Base-by-base conservation (phyloP, 495 filamentous ascomycete species). In the Podospora anserina region DNA sequence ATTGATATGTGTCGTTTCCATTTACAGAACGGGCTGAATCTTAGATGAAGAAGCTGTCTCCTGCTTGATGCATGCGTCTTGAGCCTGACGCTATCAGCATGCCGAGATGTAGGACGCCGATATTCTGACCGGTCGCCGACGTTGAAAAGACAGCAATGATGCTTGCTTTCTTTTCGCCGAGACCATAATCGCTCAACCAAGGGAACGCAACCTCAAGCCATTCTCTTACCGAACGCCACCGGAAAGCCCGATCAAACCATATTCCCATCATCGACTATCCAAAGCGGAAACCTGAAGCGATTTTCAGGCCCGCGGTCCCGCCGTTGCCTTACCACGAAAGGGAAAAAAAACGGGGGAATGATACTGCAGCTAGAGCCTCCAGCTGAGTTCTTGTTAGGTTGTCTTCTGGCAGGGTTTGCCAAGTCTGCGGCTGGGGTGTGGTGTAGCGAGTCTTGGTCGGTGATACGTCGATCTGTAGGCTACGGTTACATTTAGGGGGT, bases 391-490 rank as follows among this genome's bases (percentile, higher is more conserved):
- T 58, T 58, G 1, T 19, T 19, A 15, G 55, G 55, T 58, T 19
- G 7, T 18, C 13, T 20, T 58, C 4, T 58, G n/a, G n/a, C 55
- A n/a, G n/a, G 23, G 23, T 23, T 56, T 58, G n/a, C 23, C 55
- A 58, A 19, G 55, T 58, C 55, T 58, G 55, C 55, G 55, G 55
- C 55, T 58, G 55, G 16, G 55, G 2, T 23, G 23, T 23, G 23
- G 23, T 23, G 55, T 19, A 26, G 55, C 23, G 13, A 49, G 39
- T 16, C 15, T 49, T 5, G n/a, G 15, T 26, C 15, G 55, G 23
- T 58, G 23, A 58, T 26, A 58, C 55, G n/a, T 26, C 55, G 55
- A 58, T 58, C 55, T 58, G 23, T 58, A 19, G 54, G 6, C 55
- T 19, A 58, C n/a, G 55, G 55, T 58, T 26, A 26, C 55, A 58